Conservation (phyloP, 805 yeast genomes). For the Myxozyma melibiosi region DNA sequence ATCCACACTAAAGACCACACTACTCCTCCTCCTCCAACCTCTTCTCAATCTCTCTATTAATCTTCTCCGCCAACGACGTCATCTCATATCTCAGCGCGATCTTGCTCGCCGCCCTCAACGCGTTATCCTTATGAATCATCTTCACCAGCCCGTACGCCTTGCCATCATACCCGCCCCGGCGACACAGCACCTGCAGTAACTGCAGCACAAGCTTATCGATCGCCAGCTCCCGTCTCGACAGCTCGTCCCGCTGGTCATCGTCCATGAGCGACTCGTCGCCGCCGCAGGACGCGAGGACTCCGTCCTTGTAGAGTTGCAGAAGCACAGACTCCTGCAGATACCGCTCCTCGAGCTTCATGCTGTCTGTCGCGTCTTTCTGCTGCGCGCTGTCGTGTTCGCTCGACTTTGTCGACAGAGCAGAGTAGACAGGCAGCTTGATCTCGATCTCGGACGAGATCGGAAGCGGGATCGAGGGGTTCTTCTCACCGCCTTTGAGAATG, state of each 20-base stretch:
- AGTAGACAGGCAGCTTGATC: constrained; percentile 62
- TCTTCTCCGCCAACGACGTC: constrained; percentile 54
- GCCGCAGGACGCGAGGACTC: constrained; percentile 45
- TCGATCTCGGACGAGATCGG: constrained; percentile 81
- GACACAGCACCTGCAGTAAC: constrained; percentile 72
- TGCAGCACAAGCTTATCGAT: constrained; percentile 80
- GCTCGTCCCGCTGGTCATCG: constrained; percentile 51
- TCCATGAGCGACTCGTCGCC: constrained; percentile 44
- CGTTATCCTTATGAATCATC: constrained; percentile 73
- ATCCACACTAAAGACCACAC: background rate
- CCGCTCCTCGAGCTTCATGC: constrained; percentile 29
- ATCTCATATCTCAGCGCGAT: constrained; percentile 76
- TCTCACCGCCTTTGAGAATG: constrained; percentile 57
- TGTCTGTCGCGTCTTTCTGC: constrained; percentile 13
- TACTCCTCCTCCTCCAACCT: constrained; percentile 12
- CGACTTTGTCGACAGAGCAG: constrained; percentile 8
- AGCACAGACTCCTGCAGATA: constrained; percentile 24
- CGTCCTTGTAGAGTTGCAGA: constrained; percentile 27
- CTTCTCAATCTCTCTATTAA: constrained; percentile 55
- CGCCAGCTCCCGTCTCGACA: constrained; percentile 53
- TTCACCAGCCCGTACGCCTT: constrained; percentile 72
- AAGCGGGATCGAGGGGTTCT: constrained; percentile 80
- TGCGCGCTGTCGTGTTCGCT: constrained; percentile 3
- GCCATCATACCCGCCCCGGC: constrained; percentile 46
- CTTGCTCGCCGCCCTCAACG: constrained; percentile 78